Percentiles rank a stretch among this genome's conserved stretches.
Conservation (phyloP, 2,329 filamentous ascomycete genomes). For the Botrytis elliptica region DNA sequence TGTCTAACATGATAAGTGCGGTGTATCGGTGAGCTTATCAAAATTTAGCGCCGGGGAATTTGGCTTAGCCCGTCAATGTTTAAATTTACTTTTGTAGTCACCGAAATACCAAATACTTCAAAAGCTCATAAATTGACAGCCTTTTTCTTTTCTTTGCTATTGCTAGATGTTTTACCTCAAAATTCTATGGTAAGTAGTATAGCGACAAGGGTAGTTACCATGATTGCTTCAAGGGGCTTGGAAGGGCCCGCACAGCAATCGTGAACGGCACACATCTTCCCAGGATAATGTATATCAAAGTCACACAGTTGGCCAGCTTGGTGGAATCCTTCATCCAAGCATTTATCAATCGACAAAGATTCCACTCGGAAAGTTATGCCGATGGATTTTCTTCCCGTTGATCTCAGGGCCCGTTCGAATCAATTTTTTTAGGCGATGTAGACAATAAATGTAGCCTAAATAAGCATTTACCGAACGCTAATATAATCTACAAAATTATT, state of each 20-base stretch:
- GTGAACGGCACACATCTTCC: background rate
- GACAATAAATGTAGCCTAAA: no score
- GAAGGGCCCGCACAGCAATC: no score
- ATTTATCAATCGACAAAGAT: background rate
- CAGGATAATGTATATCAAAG: background rate
- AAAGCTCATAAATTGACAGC: no score
- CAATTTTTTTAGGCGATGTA: no score
- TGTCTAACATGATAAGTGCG: background rate
- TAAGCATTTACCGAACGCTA: no score
- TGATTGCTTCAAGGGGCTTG: background rate
- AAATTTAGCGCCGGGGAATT: background rate
- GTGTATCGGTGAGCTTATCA: background rate
- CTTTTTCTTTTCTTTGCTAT: background rate
- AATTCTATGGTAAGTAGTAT: background rate
- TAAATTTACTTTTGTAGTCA: background rate
- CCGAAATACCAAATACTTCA: background rate
- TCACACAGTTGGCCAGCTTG: no score
- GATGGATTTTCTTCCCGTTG: background rate
- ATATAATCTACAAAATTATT: no score
- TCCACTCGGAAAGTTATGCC: no score
- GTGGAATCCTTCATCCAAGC: background rate
- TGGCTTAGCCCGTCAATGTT: background rate
- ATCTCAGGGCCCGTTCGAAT: no score
- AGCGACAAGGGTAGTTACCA: background rate
- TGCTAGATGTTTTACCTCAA: background rate